Percentiles rank a stretch among this genome's conserved stretches.
phyloP scores from a whole-genome alignment of 192 early-diverging fungal genomes.

The Coemansia sp. region DNA sequence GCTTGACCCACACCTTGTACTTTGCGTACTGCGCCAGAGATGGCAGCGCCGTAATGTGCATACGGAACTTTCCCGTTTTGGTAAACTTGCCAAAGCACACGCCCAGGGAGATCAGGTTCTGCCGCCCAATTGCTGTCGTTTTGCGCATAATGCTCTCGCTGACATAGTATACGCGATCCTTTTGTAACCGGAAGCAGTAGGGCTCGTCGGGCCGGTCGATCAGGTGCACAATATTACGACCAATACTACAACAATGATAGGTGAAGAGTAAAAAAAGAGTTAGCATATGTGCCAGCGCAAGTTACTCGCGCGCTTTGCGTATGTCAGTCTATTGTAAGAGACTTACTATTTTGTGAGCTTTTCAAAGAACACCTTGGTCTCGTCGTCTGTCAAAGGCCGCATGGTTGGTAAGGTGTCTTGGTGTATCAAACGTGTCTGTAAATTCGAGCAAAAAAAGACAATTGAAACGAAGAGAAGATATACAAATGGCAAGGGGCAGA shows the following conservation, averaged over 20 bases:
- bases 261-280: slow-evolving; percentile 1
- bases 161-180: slow-evolving; percentile 97
- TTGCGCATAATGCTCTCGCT: slow-evolving; percentile 91
- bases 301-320: neutral
- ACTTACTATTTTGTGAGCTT: slow-evolving; percentile 93
- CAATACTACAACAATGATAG: slow-evolving; percentile 62
- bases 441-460: slow-evolving; percentile 6
- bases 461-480: neutral
- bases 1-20: slow-evolving; percentile 99
- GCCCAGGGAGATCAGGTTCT: slow-evolving; percentile 89
- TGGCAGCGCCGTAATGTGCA: slow-evolving; percentile 93
- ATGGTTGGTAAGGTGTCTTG: slow-evolving; percentile 59
- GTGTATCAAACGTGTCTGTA: neutral
- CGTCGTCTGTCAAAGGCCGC: slow-evolving; percentile 96
- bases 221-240: slow-evolving; percentile 92
- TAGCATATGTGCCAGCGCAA: neutral
- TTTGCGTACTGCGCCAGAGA: slow-evolving; percentile 94
- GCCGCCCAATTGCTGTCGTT: slow-evolving; percentile 80
- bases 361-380: slow-evolving; percentile 96
- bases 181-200: slow-evolving; percentile 95
- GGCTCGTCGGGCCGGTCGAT: slow-evolving; percentile 96
- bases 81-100: slow-evolving; percentile 99
- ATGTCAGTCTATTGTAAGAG: neutral
- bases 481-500: neutral
- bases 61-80: slow-evolving; percentile 95